Evolutionary conservation across 2,329 filamentous ascomycete genomes (phyloP), one percentile per base, ranked within the genome.

Genomic region (Fusarium globosum): DNA sequence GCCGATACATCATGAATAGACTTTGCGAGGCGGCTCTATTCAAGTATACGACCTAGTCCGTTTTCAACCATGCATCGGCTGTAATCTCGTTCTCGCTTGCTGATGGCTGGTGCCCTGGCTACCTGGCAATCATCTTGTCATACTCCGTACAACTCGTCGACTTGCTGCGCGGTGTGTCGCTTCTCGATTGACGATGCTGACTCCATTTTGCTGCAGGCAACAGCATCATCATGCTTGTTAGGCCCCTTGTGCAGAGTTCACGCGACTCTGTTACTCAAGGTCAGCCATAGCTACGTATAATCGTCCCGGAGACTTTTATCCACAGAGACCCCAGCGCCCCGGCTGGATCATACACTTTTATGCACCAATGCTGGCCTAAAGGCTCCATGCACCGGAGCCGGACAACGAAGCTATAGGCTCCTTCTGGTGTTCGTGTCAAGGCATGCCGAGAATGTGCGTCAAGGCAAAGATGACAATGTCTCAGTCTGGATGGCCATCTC

Each of bases 221-320:
- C 68, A 55, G 61, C 73, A 78, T 78, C 74, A 76, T 72, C 64
- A 57, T 78, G 65, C 69, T 75, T 75, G 69, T 49, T 46, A 35
- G 57, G 39, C 66, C 69, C 76, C 74, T 70, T 66, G 68, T 69
- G 55, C 35, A 61, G 53, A 72, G 76, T 74, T 68, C 76, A 78
- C 76, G 75, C 76, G 76, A 76, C 76, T 69, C 63, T 68, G 45
- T 52, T 60, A 43, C 53, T 48, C 57, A 61, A 63, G 65, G 71
- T 58, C 73, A 68, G 71, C 64, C 70, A 72, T 70, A 60, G 16
- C 58, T 61, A 30, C 10, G 45, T 48, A 41, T 48, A 59, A 43
- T 28, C 63, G 71, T 60, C 72, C 66, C 36, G 60, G 61, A 73
- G 67, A 68, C 49, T 57, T 69, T 68, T 62, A 74, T 62, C 73